Evolutionary conservation across 1,284 basidiomycete genomes (phyloP), one percentile per base, ranked within the genome.

Genomic region (Peniophora sp.): DNA sequence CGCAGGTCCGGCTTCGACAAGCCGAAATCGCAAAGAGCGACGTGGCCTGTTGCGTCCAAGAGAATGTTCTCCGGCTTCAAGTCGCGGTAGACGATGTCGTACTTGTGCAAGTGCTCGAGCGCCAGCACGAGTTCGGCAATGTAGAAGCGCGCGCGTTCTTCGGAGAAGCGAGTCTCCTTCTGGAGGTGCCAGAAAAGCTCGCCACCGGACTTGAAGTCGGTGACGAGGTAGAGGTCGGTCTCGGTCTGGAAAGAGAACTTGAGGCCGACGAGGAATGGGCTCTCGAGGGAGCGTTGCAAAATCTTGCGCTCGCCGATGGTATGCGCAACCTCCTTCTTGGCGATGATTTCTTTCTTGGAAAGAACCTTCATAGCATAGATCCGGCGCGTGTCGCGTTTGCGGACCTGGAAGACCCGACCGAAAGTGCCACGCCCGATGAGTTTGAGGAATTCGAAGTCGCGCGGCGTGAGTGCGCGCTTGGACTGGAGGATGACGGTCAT

Each of bases 341-440:
- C 92, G 52, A 98, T 85, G 61, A 99, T 99, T 68, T 99, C 97
- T 72, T 92, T 94, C 75, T 99, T 99, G 36, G 91, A 95, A 34
- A 99, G 79, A 47, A 99, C 92, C 67, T 99, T 99, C 96, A 99
- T 99, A 50, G 97, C 97, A 72, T 98, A 99, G 72, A 99, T 99
- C 48, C 97, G 90, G 67, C 92, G 90, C 43, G 97, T 99, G 72
- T 99, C 96, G 66, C 79, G 85, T 72, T 99, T 99, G 54, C 96
- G 89, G 37, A 99, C 96, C 69, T 99, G 97, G 77, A 98, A 99
- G 20, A 99, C 96, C 48, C 92, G 88, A n/a, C 97, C 97, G 66
- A 99, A 99, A 0, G 97, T 99, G 3, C 97, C 97, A 49, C 93
- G 86, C 46, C 97, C 97, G 69, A 99, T 99, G 58, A 99, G 87